phyloP scores from a whole-genome alignment of 2,329 filamentous ascomycete genomes.

The Verticillium isaacii region DNA sequence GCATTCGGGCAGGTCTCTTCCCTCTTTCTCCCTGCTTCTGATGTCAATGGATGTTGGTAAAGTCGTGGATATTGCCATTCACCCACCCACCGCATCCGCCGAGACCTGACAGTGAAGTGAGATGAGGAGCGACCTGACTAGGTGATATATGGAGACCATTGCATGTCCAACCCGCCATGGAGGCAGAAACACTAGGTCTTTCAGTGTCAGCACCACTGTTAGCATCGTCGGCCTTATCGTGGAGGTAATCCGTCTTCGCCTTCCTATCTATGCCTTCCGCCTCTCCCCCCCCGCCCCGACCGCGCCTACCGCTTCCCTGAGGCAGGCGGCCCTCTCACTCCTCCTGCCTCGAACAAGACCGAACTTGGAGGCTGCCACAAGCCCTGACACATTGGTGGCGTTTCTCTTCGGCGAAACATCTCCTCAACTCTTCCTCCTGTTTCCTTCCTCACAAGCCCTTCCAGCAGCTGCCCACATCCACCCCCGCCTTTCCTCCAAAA shows the following conservation, averaged over 20 bases:
- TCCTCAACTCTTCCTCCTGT: slow-evolving; percentile 1
- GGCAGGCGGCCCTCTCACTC: neutral
- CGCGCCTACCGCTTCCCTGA: neutral
- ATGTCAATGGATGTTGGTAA: no score
- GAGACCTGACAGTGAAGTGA: no score
- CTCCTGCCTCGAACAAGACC: neutral
- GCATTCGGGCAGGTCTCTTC: neutral
- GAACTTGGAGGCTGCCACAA: neutral
- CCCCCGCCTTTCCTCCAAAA: neutral
- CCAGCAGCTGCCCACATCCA: neutral
- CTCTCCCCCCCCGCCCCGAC: no score
- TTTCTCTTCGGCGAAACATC: neutral
- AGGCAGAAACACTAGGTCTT: no score
- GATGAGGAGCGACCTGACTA: no score
- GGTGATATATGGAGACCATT: no score
- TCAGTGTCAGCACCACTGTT: neutral
- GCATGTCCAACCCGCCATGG: no score
- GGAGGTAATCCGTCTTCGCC: no score
- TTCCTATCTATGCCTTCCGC: neutral
- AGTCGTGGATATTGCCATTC: no score
- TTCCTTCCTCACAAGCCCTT: neutral
- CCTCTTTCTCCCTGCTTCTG: no score
- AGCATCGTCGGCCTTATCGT: no score
- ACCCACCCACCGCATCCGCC: no score
- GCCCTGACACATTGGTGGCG: slow-evolving; percentile 7